Evolutionary conservation across 495 filamentous ascomycete species (phyloP), one percentile per base, ranked within the genome.

Genomic region (Penicillium verhagenii): DNA sequence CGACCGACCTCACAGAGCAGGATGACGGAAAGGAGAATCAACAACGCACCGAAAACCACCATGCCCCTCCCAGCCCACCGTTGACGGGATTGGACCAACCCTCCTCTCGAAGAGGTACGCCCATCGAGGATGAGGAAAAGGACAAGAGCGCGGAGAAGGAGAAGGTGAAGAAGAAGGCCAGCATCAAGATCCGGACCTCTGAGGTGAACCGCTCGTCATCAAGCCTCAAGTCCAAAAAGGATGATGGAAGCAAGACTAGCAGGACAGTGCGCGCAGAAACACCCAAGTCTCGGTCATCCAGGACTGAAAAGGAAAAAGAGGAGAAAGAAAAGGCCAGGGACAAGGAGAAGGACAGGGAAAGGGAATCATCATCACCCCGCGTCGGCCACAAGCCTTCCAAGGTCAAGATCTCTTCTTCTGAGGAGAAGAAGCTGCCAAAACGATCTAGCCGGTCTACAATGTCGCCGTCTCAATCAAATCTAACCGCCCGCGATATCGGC

Each of bases 1-100:
- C 88, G 28, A 94, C 90, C 33, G 90, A 94, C 61, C 64, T 92
- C 10, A 84, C 86, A 29, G 72, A 79, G 47, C 74, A 80, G 21
- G 67, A 73, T 18, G 60, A 66, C 52, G 61, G 39, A 29, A 64
- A 66, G 47, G 60, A 57, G 14, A 69, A 70, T 52, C 58, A 60
- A 35, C 47, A 61, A 31, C 66, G 60, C 24, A 54, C 62, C 1
- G 64, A 71, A 25, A 66, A 68, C 46, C 61, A 71, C 26, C 59
- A 73, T 56, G 71, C 78, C 28, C 85, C 85, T 42, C 85, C 85
- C 9, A 88, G 85, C 54, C 85, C 85, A 4, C 85, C 85, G 0
- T 72, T 87, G 59, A 86, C 82, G 6, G 76, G 78, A 7, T 68
- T 77, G 8, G 76, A 81, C 21, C 75, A 79, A 47, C 72, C 75